Evolutionary conservation across 352 stramenopile species (phyloP).

Genomic region (Pythium oligandrum): DNA sequence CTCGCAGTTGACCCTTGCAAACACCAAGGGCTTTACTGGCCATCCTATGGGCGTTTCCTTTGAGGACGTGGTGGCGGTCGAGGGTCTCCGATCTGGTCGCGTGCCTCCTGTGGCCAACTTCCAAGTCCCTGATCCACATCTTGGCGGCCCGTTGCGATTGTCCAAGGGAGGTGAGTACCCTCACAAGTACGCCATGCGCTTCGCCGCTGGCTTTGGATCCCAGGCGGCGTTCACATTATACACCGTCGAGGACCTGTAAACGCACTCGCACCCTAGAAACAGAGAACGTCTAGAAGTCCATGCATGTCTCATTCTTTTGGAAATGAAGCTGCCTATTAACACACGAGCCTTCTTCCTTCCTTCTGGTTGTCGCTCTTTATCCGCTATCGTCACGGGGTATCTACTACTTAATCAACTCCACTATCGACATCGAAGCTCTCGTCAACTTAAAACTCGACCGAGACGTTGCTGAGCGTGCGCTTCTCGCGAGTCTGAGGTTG

Average conservation of each 20-base stretch:
- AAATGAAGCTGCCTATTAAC: not conserved
- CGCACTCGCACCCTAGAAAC: not conserved
- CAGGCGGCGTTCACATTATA: slow-evolving; percentile 97
- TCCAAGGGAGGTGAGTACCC: slow-evolving; percentile 54
- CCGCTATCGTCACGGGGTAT: slow-evolving; percentile 1
- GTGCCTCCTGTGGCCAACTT: slow-evolving; percentile 93
- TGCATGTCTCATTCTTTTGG: not conserved
- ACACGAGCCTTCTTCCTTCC: not conserved
- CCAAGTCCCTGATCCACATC: slow-evolving; percentile 70
- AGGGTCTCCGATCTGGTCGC: slow-evolving; percentile 80
- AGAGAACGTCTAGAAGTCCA: not conserved
- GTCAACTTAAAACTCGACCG: slow-evolving; percentile 16
- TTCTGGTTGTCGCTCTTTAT: not conserved
- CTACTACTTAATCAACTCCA: not conserved
- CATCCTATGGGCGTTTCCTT: slow-evolving; percentile 97
- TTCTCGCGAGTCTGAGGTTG: slow-evolving; percentile 4
- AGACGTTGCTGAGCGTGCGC: slow-evolving; percentile 21
- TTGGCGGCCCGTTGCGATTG: slow-evolving; percentile 52
- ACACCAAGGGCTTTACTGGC: slow-evolving; percentile 94
- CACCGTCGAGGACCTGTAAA: slow-evolving; percentile 36
- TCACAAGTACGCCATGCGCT: slow-evolving; percentile 92
- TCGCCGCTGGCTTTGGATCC: slow-evolving; percentile 94
- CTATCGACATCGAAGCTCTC: not conserved
- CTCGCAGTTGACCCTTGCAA: slow-evolving; percentile 78
- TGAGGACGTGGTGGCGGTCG: slow-evolving; percentile 93